Base-by-base conservation (phyloP, 2,329 filamentous ascomycete genomes). In the Sarocladiaceae sp. region DNA sequence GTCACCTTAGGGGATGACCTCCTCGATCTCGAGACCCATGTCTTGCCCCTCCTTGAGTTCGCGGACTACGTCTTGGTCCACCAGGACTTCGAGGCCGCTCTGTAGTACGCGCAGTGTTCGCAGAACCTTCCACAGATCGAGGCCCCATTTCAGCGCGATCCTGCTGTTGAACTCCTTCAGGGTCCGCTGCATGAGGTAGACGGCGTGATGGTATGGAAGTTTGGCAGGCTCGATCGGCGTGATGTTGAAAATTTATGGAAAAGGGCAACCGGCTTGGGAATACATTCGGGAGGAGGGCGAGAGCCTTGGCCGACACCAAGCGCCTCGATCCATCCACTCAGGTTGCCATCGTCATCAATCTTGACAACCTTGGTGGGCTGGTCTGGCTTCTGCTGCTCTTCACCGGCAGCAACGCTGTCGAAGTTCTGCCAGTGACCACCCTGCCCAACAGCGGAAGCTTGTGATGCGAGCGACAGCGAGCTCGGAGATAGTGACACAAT, bases 11-110 rank as follows among this genome's bases (percentile, higher is more conserved):
- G n/a, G n/a, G 4, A 60, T 53, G n/a, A 69, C 56, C 52, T 77
- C 71, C 16, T 61, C 59, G 33, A 86, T 71, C 53, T 93, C 83
- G 46, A 86, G 74, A 47, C 83, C 78, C 84, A 97, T 93, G 57
- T 95, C 91, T 62, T 97, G 88, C 23, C 89, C 90, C 66, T 98
- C 93, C 2, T 81, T 78, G 43, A 97, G 71, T 61, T 91, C 85
- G 34, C 78, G 77, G 24, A 97, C 79, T 39, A 94, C 83, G 50
- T 96, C 89, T 57, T 97, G 89, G 56, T 97, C 93, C 54, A 97
- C 76, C 57, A 94, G 80, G 45, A 97, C 81, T 55, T 89, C 81
- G 2, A 96, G 66, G 0, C 88, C 88, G 51, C 82, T 81, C 12
- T 81, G 73, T 33, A 87, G 83, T 44, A 89, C 70, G 46, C 81